Evolutionary conservation across 1,284 basidiomycete species (phyloP).

Genomic region (Ganoderma boninense): DNA sequence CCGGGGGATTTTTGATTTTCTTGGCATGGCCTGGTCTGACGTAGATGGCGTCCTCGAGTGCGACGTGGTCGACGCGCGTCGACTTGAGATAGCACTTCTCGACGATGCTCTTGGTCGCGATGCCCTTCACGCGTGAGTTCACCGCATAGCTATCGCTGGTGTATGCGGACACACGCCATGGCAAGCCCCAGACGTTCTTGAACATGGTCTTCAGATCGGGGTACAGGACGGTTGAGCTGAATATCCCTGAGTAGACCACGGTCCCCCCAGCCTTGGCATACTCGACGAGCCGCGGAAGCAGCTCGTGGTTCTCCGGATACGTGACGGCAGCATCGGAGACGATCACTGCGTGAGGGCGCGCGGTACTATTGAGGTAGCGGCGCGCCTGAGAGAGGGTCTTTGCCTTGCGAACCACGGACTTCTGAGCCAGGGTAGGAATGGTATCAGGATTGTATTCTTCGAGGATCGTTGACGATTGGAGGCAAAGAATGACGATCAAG

Average conservation of each 20-base stretch:
- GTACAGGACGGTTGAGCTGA: slow-evolving; percentile 11
- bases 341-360: slow-evolving; percentile 16
- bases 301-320: slow-evolving; percentile 11
- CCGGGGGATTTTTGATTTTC: background rate
- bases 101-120: background rate
- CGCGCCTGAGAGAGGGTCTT: slow-evolving; percentile 2
- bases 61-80: slow-evolving; percentile 13
- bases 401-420: background rate
- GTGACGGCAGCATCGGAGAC: slow-evolving; percentile 16
- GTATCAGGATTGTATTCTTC: background rate
- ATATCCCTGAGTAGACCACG: slow-evolving; percentile 24
- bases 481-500: slow-evolving; percentile 13
- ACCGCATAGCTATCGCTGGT: slow-evolving; percentile 3
- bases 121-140: slow-evolving; percentile 4
- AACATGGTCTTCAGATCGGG: slow-evolving; percentile 19
- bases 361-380: slow-evolving; percentile 18
- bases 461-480: background rate
- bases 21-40: background rate
- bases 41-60: slow-evolving; percentile 15
- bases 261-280: slow-evolving; percentile 26
- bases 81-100: slow-evolving; percentile 19
- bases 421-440: background rate
- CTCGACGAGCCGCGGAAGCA: slow-evolving; percentile 20
- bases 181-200: slow-evolving; percentile 23
- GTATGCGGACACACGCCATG: slow-evolving; percentile 20